Evolutionary conservation across 257 asterid genomes (phyloP), one percentile per base, ranked within the genome.

Genomic region (Cynanchum wilfordii): DNA sequence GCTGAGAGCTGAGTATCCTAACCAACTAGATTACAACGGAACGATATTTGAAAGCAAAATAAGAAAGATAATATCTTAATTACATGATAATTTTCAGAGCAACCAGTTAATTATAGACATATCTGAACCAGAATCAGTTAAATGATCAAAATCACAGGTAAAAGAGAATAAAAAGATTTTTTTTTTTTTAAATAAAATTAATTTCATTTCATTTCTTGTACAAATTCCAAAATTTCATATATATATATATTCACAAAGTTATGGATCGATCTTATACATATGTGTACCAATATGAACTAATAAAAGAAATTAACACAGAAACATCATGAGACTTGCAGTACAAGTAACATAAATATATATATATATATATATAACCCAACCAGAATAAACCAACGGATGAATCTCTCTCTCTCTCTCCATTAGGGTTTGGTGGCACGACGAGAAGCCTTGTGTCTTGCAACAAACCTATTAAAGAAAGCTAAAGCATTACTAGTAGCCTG

Each of bases 1-100:
- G 96, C 96, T 92, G 93, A 89, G 95, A 88, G 97, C 92, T 90
- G 93, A 92, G 89, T 89, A 88, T 89, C 96, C 96, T 88, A 50
- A 89, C 96, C 96, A 89, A 7, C 95, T 91, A 91, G 96, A 91
- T 90, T 89, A 91, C 97, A 86, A 89, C 90, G 96, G 95, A 79
- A 5, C 3, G 52, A 0, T 47, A 4, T 4, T 33, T 1, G 4
- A 1, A 33, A 33, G 4, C 4, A 4, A 33, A 33, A 33, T 4
- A 1, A 33, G 4, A 33, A 33, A 1, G 2, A 33, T 33, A 33
- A 33, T 33, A 33, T 33, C 38, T 33, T 33, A 33, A 33, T 33
- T 44, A 7, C 49, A 44, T 44, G 49, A 44, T 13, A 59, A 59
- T 12, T 59, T 20, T 11, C 24, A 3, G 5, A 36, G 40, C 40